phyloP scores from a whole-genome alignment of 495 filamentous ascomycete species.

The Aspergillus taichungensis region DNA sequence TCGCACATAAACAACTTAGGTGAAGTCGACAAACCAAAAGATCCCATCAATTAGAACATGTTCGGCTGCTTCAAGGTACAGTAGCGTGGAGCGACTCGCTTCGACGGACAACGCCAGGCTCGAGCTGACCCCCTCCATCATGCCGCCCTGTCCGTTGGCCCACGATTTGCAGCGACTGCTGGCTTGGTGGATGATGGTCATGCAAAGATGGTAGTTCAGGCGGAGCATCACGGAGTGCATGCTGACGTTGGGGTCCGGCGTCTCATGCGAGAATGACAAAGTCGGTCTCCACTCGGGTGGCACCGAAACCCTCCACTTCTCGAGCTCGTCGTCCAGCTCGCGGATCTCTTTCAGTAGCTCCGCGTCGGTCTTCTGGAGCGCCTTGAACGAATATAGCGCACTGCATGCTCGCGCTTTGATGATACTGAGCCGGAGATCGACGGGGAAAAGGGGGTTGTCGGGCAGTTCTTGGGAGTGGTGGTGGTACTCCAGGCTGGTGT shows the following conservation, averaged over 20 bases:
- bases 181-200: constrained; percentile 44
- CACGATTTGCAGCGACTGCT: constrained; percentile 39
- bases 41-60: constrained; percentile 34
- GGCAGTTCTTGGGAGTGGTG: constrained; percentile 13
- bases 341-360: constrained; percentile 45
- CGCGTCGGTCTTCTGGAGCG: constrained; percentile 41
- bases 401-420: constrained; percentile 42
- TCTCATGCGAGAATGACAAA: constrained; percentile 30
- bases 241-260: constrained; percentile 26
- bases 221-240: constrained; percentile 39
- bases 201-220: constrained; percentile 43
- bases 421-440: constrained; percentile 40
- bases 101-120: constrained; percentile 43
- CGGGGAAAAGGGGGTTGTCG: constrained; percentile 33
- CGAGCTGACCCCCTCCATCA: constrained; percentile 38
- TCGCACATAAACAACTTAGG: neutral
- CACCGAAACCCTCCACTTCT: constrained; percentile 40
- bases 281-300: constrained; percentile 35
- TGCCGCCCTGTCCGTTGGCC: constrained; percentile 24
- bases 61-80: constrained; percentile 34
- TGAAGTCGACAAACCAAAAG: constrained; percentile 29
- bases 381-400: constrained; percentile 37
- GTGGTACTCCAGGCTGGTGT: constrained; percentile 19
- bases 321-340: constrained; percentile 43
- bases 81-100: constrained; percentile 42